Conservation (phyloP, 106 monocot genomes). For the Acorus gramineus region DNA sequence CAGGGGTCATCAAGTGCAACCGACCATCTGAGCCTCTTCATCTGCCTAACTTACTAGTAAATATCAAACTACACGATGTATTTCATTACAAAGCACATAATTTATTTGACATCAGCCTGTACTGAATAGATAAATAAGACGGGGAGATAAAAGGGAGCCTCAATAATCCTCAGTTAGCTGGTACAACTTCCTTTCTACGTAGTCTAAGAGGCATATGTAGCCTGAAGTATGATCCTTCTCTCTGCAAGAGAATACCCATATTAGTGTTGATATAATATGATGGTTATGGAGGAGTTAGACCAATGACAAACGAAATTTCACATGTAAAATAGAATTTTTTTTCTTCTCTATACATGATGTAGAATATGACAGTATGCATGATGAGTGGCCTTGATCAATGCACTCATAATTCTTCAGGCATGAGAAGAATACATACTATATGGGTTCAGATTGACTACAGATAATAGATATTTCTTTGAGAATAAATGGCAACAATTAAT, state of each 20-base stretch:
- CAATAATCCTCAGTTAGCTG: slow-evolving; percentile 53
- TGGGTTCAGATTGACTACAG: no score
- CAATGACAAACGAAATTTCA: not conserved
- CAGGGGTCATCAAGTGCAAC: slow-evolving; percentile 10
- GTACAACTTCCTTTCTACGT: slow-evolving; percentile 30
- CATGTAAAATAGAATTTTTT: no score
- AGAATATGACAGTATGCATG: no score
- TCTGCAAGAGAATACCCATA: slow-evolving; percentile 26
- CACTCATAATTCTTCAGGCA: no score
- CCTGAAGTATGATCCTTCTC: slow-evolving; percentile 60
- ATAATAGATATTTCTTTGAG: no score
- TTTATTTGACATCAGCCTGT: slow-evolving; percentile 24
- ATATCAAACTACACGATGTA: slow-evolving; percentile 41
- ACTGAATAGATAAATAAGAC: slow-evolving; percentile 23
- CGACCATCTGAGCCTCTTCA: slow-evolving; percentile 12
- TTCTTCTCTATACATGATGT: no score
- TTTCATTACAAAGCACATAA: slow-evolving; percentile 30
- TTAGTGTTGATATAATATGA: not conserved
- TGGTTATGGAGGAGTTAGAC: not conserved
- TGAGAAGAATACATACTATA: no score
- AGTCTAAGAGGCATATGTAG: slow-evolving; percentile 28
- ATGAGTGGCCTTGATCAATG: no score
- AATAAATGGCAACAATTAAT: no score
- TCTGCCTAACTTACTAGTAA: slow-evolving; percentile 18
- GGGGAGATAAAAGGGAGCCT: slow-evolving; percentile 5